Base-by-base conservation (phyloP, 2,329 filamentous ascomycete genomes). In the Stagonosporopsis rhizophila region DNA sequence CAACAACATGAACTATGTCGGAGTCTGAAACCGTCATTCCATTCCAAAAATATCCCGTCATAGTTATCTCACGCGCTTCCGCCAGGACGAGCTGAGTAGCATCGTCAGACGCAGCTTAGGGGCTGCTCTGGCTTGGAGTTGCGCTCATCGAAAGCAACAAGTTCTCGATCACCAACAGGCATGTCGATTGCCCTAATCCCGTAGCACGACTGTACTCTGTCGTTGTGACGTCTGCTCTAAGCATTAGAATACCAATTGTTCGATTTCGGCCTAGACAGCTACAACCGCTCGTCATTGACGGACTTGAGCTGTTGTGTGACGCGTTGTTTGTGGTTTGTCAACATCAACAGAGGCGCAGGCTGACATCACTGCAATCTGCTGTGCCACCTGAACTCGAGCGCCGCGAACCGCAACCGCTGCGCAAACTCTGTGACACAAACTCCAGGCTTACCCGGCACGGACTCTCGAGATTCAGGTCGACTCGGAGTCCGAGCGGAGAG, bases 281-380 rank as follows among this genome's bases (percentile, higher is more conserved):
- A 28, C 23, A 40, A 35, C 20, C 34, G 35, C 15, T 27, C 38
- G 4, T 41, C 38, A 11, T 42, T 46, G 11, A 56, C 27, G 25
- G 35, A 46, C 52, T 38, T 22, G 41, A 32, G 14, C 19, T 51
- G 35, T 27, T 34, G 47, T 52, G 30, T 51, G 37, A 52, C 47
- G 47, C 37, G 53, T 44, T 42, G 46, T 52, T 47, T 35, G 41
- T 56, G 53, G 53, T 39, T 52, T 47, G 47, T 46, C 42, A 51
- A 51, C 47, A 56, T 30, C 39, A 55, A 55, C 51, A 54, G 27
- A 44, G 32, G 52, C 39, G 37, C 28, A 39, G 28, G 27, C 50
- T 53, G 50, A 47, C 44, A 53, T 53, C 45, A 49, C 44, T 14
- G 28, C 22, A 44, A 49, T 40, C 14, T 30, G 25, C 19, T 40